Evolutionary conservation across 768 basidiomycete genomes (phyloP).

Genomic region (Dacryopinax primogenitus): DNA sequence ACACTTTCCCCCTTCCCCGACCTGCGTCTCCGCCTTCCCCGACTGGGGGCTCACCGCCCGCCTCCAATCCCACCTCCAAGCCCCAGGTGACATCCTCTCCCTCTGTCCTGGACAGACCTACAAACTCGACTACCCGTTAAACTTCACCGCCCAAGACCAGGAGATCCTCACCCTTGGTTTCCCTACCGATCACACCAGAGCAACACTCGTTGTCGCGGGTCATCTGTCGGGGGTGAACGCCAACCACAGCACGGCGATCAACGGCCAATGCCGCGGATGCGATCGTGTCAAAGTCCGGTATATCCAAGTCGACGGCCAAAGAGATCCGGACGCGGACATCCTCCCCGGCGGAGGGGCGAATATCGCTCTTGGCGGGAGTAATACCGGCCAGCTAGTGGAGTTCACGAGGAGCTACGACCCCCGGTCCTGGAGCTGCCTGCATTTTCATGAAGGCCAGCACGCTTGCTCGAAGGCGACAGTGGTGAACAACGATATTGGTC

Average conservation of each 20-base stretch:
- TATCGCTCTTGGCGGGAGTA: slow-evolving; percentile 74
- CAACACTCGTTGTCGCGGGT: slow-evolving; percentile 45
- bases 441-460: slow-evolving; percentile 55
- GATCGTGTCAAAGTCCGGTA: slow-evolving; percentile 51
- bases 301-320: slow-evolving; percentile 71
- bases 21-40: background rate
- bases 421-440: slow-evolving; percentile 71
- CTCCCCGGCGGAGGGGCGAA: slow-evolving; percentile 47
- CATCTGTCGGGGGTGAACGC: slow-evolving; percentile 39
- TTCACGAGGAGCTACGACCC: slow-evolving; percentile 64
- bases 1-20: background rate
- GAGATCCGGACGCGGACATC: slow-evolving; percentile 40
- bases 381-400: slow-evolving; percentile 59
- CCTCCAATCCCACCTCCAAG: background rate
- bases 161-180: slow-evolving; percentile 74
- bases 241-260: slow-evolving; percentile 60
- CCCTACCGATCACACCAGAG: slow-evolving; percentile 49
- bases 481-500: slow-evolving; percentile 74
- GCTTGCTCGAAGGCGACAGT: slow-evolving; percentile 51
- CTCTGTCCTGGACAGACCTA: slow-evolving; percentile 57
- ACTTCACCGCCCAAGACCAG: slow-evolving; percentile 53
- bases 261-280: slow-evolving; percentile 52
- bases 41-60: slow-evolving; percentile 1
- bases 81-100: slow-evolving; percentile 45
- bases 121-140: slow-evolving; percentile 48